phyloP scores from a whole-genome alignment of 768 basidiomycete species.

The Fistulinella prunicolor region DNA sequence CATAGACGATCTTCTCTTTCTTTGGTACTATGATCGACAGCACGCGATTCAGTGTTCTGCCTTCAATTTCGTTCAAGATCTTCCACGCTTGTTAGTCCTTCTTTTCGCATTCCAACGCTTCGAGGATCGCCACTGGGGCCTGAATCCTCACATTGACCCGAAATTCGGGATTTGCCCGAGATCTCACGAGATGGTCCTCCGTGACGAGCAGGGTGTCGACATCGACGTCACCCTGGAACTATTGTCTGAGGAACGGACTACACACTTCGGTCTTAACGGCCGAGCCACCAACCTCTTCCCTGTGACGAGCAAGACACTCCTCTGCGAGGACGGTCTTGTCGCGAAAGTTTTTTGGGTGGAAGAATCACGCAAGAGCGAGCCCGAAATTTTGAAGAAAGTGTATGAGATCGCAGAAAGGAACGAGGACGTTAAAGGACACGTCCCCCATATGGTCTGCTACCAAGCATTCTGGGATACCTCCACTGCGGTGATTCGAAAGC shows the following conservation, averaged over 20 bases:
- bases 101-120: constrained; percentile 12
- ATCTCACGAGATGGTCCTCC: neutral
- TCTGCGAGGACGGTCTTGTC: neutral
- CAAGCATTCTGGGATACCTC: neutral
- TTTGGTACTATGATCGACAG: neutral
- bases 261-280: constrained; percentile 5
- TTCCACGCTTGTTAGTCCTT: constrained; percentile 6
- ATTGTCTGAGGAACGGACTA: neutral
- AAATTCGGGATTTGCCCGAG: neutral
- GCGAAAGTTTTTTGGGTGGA: neutral
- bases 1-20: neutral
- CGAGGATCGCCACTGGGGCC: constrained; percentile 5
- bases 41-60: constrained; percentile 5
- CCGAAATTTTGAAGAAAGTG: constrained; percentile 2
- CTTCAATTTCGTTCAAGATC: constrained; percentile 12
- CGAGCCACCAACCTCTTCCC: constrained; percentile 11
- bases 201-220: neutral
- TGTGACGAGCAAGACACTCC: neutral
- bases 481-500: neutral
- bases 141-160: neutral
- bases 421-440: neutral
- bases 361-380: constrained; percentile 1
- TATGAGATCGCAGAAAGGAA: constrained; percentile 1
- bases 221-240: neutral
- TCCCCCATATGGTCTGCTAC: neutral